Evolutionary conservation across 2,329 filamentous ascomycete species (phyloP).

Genomic region (Byssoonygena ceratinophila): DNA sequence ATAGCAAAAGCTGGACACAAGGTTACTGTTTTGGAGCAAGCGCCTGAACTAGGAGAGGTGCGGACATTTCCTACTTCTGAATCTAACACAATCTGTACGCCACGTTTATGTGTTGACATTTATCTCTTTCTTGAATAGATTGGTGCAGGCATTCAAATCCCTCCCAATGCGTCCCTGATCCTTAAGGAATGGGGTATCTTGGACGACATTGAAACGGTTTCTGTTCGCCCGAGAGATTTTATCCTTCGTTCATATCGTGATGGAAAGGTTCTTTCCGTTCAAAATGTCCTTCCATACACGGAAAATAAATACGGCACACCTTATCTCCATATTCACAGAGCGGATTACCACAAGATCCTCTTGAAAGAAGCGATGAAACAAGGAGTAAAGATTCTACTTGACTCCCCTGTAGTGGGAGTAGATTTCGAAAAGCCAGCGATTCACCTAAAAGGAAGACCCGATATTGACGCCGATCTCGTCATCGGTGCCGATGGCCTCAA

Average conservation of each 20-base stretch:
- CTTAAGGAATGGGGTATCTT: constrained; percentile 24
- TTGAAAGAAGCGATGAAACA: constrained; percentile 32
- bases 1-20: constrained; percentile 17
- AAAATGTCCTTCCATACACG: constrained; percentile 21
- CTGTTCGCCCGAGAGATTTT: constrained; percentile 25
- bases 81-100: neutral
- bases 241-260: constrained; percentile 25
- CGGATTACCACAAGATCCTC: constrained; percentile 39
- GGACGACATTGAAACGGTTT: constrained; percentile 20
- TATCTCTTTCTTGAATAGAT: constrained; percentile 16
- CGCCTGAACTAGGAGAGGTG: constrained; percentile 32
- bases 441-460: constrained; percentile 25
- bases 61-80: neutral
- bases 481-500: constrained; percentile 44
- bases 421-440: constrained; percentile 23
- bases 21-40: constrained; percentile 30
- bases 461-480: constrained; percentile 35
- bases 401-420: constrained; percentile 20
- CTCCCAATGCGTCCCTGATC: constrained; percentile 26
- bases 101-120: neutral
- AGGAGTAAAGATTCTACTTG: constrained; percentile 29
- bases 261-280: constrained; percentile 24
- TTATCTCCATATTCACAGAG: constrained; percentile 43
- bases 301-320: constrained; percentile 28
- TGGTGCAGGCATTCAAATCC: constrained; percentile 29